Evolutionary conservation across 2,329 filamentous ascomycete species (phyloP).

Genomic region (Exophiala sp.): DNA sequence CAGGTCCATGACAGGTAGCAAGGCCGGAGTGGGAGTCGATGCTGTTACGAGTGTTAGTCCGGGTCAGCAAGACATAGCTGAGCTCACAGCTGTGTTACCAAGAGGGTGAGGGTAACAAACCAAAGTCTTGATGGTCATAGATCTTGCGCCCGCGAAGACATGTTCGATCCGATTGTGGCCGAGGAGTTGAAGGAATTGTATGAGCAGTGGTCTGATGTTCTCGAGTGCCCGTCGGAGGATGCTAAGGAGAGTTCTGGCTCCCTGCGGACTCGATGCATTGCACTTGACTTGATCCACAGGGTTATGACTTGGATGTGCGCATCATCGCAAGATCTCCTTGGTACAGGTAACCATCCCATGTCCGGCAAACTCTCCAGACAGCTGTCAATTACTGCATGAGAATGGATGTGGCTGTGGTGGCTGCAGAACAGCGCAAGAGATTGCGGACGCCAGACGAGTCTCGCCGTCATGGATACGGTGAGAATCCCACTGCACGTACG

Average conservation of each 20-base stretch:
- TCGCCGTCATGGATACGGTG: not conserved
- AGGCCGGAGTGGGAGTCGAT: not conserved
- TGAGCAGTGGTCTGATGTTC: constrained; percentile 3
- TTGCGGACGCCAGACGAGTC: not conserved
- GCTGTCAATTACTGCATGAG: not conserved
- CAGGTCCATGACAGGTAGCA: constrained; percentile 22
- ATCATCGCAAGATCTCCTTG: not conserved
- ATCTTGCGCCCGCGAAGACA: not conserved
- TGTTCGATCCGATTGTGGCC: constrained; percentile 3
- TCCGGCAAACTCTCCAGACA: not conserved
- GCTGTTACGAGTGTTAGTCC: not conserved
- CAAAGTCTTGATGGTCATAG: not conserved
- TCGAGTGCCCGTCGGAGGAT: not conserved
- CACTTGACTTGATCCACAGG: not conserved
- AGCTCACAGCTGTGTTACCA: not conserved
- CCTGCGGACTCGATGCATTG: not conserved
- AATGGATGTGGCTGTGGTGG: not conserved
- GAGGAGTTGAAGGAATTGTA: constrained; percentile 1
- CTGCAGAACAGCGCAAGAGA: not conserved
- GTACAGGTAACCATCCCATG: not conserved
- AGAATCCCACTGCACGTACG: too few species aligned
- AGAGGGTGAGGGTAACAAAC: not conserved
- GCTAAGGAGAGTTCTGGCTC: not conserved
- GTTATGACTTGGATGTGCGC: not conserved
- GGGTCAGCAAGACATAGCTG: not conserved